A percentile compares a stretch with the other conserved stretches of the same genome.
These are phyloP conservation scores for Iris pallida DNA, from an alignment of 116 monocot genomes.

Conservation along the genomic window DNA sequence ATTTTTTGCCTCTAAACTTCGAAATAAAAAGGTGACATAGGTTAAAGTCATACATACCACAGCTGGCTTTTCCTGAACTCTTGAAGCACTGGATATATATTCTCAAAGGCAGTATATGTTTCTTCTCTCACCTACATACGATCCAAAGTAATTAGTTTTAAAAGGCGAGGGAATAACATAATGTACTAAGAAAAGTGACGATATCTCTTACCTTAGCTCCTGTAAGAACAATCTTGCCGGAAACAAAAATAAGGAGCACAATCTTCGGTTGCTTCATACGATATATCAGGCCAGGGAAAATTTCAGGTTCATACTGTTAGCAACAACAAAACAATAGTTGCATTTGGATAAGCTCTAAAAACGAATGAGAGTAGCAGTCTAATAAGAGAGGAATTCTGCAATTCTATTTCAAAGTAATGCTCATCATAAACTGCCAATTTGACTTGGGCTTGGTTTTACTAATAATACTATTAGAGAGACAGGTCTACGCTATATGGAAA, in stretches of 20 bases:
- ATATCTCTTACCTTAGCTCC: constrained; percentile 47
- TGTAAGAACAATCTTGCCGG: constrained; percentile 71
- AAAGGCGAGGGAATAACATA: neutral
- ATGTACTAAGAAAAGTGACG: too few species aligned
- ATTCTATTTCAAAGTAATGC: neutral
- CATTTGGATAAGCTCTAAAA: neutral
- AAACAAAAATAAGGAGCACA: constrained; percentile 68
- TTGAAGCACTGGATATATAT: constrained; percentile 75
- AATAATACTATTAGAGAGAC: neutral
- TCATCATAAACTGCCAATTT: neutral
- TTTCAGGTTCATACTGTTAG: constrained; percentile 53
- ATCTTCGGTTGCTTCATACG: constrained; percentile 75
- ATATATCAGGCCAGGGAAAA: constrained; percentile 61
- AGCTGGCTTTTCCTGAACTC: constrained; percentile 58
- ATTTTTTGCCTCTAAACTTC: neutral
- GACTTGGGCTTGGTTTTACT: neutral
- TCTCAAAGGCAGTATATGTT: constrained; percentile 65
- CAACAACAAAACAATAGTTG: neutral
- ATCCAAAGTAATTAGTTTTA: neutral
- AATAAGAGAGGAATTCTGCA: neutral
- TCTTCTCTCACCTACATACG: constrained; percentile 43
- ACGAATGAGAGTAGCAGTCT: neutral
- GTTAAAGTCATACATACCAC: constrained; percentile 10
- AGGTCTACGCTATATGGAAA: neutral
- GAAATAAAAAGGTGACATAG: neutral